Conservation (phyloP, 192 early-diverging fungal genomes). For the Coemansia sp. region DNA sequence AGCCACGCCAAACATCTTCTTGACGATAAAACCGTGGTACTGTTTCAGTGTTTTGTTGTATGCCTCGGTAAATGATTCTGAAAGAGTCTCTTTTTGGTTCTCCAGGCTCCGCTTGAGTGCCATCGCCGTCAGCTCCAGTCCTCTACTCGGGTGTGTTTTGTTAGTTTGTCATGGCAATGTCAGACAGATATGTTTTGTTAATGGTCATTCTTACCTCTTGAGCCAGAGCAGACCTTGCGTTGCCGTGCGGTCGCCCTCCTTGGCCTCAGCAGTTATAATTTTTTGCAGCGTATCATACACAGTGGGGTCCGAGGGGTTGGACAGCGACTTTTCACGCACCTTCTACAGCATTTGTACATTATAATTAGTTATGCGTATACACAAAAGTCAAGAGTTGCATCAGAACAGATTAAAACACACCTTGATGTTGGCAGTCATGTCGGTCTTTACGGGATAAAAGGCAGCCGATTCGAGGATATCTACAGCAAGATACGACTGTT, state of each 20-base stretch:
- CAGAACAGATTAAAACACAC: neutral
- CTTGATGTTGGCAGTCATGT: slow-evolving; percentile 90
- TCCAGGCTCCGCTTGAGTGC: slow-evolving; percentile 63
- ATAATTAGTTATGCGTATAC: neutral
- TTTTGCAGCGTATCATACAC: slow-evolving; percentile 79
- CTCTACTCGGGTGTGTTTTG: slow-evolving; percentile 17
- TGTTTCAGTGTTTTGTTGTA: slow-evolving; percentile 69
- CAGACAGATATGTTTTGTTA: neutral
- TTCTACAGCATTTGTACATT: slow-evolving; percentile 12
- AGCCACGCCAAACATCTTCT: slow-evolving; percentile 64
- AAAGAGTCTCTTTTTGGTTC: slow-evolving; percentile 61
- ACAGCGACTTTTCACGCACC: slow-evolving; percentile 65
- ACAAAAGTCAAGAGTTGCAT: slow-evolving; percentile 7
- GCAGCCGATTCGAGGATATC: slow-evolving; percentile 67
- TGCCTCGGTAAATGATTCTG: slow-evolving; percentile 69
- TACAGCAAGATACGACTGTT: neutral
- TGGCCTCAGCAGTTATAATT: slow-evolving; percentile 70
- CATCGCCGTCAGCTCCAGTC: slow-evolving; percentile 75
- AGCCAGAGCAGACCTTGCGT: slow-evolving; percentile 94
- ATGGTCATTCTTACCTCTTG: slow-evolving; percentile 52
- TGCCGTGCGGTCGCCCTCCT: slow-evolving; percentile 80
- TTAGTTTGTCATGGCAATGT: neutral
- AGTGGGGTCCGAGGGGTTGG: slow-evolving; percentile 58
- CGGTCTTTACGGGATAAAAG: slow-evolving; percentile 83
- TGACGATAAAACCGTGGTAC: slow-evolving; percentile 69